Conservation (phyloP, 192 early-diverging fungal genomes). For the Glomus cerebriforme region DNA sequence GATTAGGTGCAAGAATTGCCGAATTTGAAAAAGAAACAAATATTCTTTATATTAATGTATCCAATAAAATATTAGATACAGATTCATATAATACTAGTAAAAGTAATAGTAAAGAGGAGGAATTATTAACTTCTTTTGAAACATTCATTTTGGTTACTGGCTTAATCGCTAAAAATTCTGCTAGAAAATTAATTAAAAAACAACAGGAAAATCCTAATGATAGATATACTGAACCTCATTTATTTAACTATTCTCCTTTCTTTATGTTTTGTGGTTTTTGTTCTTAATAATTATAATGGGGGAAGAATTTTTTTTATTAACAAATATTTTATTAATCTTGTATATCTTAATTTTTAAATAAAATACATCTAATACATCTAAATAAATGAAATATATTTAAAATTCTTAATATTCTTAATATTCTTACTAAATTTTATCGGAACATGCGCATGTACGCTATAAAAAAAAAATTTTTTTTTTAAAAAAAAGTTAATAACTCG, state of each 20-base stretch:
- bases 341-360: neutral
- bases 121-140: neutral
- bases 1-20: neutral
- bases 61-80: neutral
- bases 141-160: neutral
- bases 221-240: neutral
- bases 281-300: neutral
- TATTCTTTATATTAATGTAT: neutral
- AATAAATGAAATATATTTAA: too few relatives aligned
- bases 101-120: neutral
- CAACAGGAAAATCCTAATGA: neutral
- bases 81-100: neutral
- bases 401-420: neutral
- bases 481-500: neutral
- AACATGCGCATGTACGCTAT: constrained; percentile 63
- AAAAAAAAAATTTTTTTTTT: neutral
- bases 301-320: neutral
- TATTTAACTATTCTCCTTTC: constrained; percentile 9
- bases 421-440: constrained; percentile 37
- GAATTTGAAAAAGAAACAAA: neutral
- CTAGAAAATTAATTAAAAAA: neutral
- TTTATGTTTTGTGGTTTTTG: constrained; percentile 1
- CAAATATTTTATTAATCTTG: neutral
- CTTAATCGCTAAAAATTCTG: constrained; percentile 7
- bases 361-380: neutral